Conservation (phyloP, 768 basidiomycete genomes). For the Leccinellum luteum region DNA sequence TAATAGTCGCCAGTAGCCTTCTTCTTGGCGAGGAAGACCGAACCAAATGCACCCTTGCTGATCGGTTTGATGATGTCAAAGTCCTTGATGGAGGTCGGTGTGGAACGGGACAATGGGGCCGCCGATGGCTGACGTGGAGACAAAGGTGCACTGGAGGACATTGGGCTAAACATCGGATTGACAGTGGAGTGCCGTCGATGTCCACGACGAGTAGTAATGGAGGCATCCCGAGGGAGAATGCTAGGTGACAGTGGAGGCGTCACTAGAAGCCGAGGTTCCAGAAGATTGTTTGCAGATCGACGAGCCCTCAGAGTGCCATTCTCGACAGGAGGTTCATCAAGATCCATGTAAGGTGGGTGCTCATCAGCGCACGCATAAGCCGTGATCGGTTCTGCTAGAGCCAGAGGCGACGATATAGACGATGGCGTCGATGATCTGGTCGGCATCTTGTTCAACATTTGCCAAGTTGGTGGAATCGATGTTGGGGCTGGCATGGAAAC, state of each 20-base stretch:
- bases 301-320: slow-evolving; percentile 54
- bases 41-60: slow-evolving; percentile 97
- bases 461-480: slow-evolving; percentile 46
- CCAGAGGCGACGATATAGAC: slow-evolving; percentile 83
- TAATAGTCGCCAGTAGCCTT: slow-evolving; percentile 97
- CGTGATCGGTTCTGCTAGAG: slow-evolving; percentile 80
- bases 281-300: slow-evolving; percentile 63
- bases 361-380: slow-evolving; percentile 64
- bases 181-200: slow-evolving; percentile 74
- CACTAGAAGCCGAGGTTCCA: slow-evolving; percentile 62
- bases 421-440: slow-evolving; percentile 88
- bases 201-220: slow-evolving; percentile 45
- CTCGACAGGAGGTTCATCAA: slow-evolving; percentile 48
- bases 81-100: slow-evolving; percentile 93
- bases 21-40: slow-evolving; percentile 98
- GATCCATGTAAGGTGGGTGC: slow-evolving; percentile 59
- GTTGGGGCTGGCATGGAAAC: slow-evolving; percentile 38
- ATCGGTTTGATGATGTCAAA: slow-evolving; percentile 99
- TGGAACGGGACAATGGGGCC: slow-evolving; percentile 73
- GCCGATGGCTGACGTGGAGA: slow-evolving; percentile 86
- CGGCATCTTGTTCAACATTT: slow-evolving; percentile 45
- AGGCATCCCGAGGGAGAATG: slow-evolving; percentile 52
- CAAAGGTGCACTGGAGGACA: slow-evolving; percentile 51
- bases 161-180: slow-evolving; percentile 59
- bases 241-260: slow-evolving; percentile 73